Percentiles rank a stretch among this genome's conserved stretches.
Conservation (phyloP, 1,284 basidiomycete species). For the Mycena sp. region DNA sequence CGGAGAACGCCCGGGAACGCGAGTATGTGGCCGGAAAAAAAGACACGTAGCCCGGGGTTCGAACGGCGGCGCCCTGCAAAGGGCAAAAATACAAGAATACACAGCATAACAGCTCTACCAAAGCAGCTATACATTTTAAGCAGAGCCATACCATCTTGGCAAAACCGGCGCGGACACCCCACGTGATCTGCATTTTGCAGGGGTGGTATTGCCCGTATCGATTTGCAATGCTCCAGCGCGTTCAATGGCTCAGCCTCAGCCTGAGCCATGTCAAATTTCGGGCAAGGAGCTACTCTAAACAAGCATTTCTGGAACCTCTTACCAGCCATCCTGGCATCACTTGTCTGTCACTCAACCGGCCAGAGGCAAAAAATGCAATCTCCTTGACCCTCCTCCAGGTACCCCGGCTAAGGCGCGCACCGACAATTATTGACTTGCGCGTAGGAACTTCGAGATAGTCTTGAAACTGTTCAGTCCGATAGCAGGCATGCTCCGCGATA, state of each 20-base stretch:
- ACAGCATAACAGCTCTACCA: too few relatives aligned
- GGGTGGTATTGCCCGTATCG: too few relatives aligned
- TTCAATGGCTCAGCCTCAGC: too few relatives aligned
- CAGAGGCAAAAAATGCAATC: constrained; percentile 91
- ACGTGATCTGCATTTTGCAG: too few relatives aligned
- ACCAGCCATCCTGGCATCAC: constrained; percentile 62
- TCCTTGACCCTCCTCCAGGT: constrained; percentile 80
- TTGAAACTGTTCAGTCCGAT: constrained; percentile 76
- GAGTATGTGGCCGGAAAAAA: too few relatives aligned
- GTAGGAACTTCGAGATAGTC: constrained; percentile 77
- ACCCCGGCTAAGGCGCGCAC: constrained; percentile 12
- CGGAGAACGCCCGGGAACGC: too few relatives aligned
- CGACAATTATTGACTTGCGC: constrained; percentile 21
- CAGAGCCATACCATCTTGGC: too few relatives aligned
- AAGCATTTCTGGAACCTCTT: constrained; percentile 69
- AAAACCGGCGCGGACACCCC: too few relatives aligned
- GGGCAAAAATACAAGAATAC: too few relatives aligned
- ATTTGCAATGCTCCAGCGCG: constrained; percentile 11
- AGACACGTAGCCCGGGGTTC: too few relatives aligned
- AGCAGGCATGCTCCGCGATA: constrained; percentile 56
- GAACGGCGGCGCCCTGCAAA: too few relatives aligned
- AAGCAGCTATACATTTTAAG: too few relatives aligned
- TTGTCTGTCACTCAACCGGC: constrained; percentile 81
- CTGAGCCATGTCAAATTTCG: neutral
- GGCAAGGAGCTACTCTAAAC: constrained; percentile 16